Base-by-base conservation (phyloP, 2,329 filamentous ascomycete genomes). In the Xylariaceae sp. region DNA sequence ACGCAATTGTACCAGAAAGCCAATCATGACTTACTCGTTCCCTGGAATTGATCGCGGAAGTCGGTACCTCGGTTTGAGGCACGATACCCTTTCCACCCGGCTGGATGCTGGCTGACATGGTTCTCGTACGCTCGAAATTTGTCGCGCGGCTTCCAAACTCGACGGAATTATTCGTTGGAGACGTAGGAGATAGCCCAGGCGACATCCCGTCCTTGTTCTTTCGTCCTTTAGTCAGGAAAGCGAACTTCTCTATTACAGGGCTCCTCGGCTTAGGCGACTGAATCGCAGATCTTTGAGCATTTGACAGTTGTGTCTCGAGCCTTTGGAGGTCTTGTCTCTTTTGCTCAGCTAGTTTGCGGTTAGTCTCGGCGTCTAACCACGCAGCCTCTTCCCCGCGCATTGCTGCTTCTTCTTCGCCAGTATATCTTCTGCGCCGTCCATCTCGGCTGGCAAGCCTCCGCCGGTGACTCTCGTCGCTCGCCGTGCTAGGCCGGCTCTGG, bases 31-130 rank as follows among this genome's bases (percentile, higher is more conserved):
- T 79, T 74, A 89, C 87, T 65, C 91, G 81, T 68, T 93, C 89
- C 44, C 87, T 88, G 59, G 89, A 84, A 74, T 96, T 96, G 56
- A 89, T 88, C 14, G 90, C 90, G 51, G 91, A 92, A 9, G 88
- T 79, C 1, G 92, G 92, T 20, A 90, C 90, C 76, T 96, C 91
- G 43, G 81, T 87, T 49, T 79, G 77, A 40, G 78, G 77, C 5
- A 79, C 75, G 54, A 79, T 75, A 54, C 78, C 78, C 61, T 70
- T 76, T 12, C 76, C 78, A 21, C 78, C 77, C n/a, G 70, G 69
- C 56, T 77, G 74, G 54, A 81, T 80, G 47, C 65, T 61, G 10
- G 51, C 43, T 26, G 62, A 53, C 40, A 73, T 73, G 50, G 57
- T 52, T 48, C 58, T 67, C n/a, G 45, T 40, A 12, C 56, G 52